Evolutionary conservation across 1,139 yeast species (phyloP).

Genomic region (Scheffersomyces insectosa): DNA sequence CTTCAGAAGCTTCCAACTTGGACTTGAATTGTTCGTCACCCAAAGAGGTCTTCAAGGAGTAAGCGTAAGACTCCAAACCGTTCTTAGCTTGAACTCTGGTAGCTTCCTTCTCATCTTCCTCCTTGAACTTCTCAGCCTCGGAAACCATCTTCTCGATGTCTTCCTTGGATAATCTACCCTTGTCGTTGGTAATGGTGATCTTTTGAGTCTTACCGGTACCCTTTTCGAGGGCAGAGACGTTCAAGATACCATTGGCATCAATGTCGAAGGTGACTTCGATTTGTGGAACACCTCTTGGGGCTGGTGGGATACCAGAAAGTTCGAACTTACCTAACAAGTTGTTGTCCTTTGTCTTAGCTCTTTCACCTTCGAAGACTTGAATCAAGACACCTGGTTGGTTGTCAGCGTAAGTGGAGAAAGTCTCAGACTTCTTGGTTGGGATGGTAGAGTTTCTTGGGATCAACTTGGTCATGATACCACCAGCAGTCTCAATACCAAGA

Average conservation of each 20-base stretch:
- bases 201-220: conserved; percentile 78
- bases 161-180: conserved; percentile 54
- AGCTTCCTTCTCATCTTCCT: conserved; percentile 51
- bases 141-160: conserved; percentile 53
- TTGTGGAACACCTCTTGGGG: conserved; percentile 98
- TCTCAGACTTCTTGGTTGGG: conserved; percentile 95
- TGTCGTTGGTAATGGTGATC: conserved; percentile 52
- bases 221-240: conserved; percentile 91
- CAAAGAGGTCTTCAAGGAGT: conserved; percentile 82
- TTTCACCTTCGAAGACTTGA: conserved; percentile 97
- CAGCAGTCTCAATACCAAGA: conserved; percentile 94
- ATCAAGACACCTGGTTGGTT: conserved; percentile 96
- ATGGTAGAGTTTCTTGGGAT: conserved; percentile 96
- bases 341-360: conserved; percentile 94
- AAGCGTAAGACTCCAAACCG: conserved; percentile 89
- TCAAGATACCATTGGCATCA: conserved; percentile 94
- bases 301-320: conserved; percentile 93
- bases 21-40: conserved; percentile 79
- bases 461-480: conserved; percentile 97
- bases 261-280: conserved; percentile 93
- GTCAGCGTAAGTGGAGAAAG: conserved; percentile 95
- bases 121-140: conserved; percentile 53
- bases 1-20: conserved; percentile 80
- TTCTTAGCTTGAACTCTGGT: conserved; percentile 63
- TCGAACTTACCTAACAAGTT: conserved; percentile 95